Conservation (phyloP, 352 stramenopile species). For the Phytophthora macrochlamydospora region DNA sequence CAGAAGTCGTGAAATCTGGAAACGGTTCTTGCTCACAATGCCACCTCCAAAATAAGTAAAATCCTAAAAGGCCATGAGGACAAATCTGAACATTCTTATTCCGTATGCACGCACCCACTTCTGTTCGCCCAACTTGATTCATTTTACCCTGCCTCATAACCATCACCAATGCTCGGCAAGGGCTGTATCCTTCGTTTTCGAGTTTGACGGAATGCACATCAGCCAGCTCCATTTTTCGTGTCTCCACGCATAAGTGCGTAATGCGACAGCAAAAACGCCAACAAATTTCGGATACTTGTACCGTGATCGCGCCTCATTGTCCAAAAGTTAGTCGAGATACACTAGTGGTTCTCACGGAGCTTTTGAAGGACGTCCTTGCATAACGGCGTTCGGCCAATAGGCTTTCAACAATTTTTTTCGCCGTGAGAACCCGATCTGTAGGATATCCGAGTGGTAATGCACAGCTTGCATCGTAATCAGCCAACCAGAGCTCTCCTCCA, state of each 20-base stretch:
- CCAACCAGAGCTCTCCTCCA: not conserved
- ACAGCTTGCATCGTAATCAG: too few relatives aligned
- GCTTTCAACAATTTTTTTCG: too few relatives aligned
- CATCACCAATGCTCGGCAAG: not conserved
- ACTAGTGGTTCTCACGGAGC: too few relatives aligned
- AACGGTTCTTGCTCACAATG: not conserved
- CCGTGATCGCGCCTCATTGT: not conserved
- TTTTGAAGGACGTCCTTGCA: too few relatives aligned
- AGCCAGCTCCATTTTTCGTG: not conserved
- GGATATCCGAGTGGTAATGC: too few relatives aligned
- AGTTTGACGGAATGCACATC: not conserved
- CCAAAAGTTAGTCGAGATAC: not conserved
- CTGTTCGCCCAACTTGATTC: not conserved
- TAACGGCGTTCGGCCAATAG: too few relatives aligned
- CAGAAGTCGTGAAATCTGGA: not conserved
- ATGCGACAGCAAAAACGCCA: constrained; percentile 1
- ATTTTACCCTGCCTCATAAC: not conserved
- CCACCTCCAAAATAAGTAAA: not conserved
- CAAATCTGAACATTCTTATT: not conserved
- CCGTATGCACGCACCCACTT: not conserved
- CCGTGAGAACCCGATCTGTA: too few relatives aligned
- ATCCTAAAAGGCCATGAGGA: not conserved
- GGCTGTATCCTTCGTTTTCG: not conserved
- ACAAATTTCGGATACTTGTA: not conserved
- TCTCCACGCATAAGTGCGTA: not conserved